A percentile compares a stretch with the other conserved stretches of the same genome.
These are phyloP conservation scores for Penicillium ochrochloron DNA, from an alignment of 495 filamentous ascomycete genomes.

Conservation along the genomic window DNA sequence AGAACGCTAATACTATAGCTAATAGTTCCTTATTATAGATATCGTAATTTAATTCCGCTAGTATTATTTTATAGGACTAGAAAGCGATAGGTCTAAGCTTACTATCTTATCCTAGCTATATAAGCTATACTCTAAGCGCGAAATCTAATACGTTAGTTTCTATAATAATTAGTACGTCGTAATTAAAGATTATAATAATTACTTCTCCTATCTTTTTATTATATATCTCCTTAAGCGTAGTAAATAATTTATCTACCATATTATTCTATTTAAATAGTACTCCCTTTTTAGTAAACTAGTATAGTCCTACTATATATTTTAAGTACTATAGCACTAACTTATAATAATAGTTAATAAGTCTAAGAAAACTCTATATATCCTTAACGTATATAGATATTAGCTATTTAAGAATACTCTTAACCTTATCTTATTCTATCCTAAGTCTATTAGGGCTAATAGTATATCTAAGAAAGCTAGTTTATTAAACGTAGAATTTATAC, in stretches of 20 bases:
- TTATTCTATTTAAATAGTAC: conserved; percentile 4
- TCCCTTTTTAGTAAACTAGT: conserved; percentile 4
- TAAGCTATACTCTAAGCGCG: background rate
- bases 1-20: conserved; percentile 11
- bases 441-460: conserved; percentile 7
- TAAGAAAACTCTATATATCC: background rate
- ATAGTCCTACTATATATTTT: background rate
- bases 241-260: background rate
- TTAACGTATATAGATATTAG: background rate
- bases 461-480: conserved; percentile 6
- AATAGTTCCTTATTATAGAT: conserved; percentile 9
- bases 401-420: background rate
- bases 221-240: conserved; percentile 9
- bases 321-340: background rate
- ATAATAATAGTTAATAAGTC: conserved; percentile 3
- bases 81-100: conserved; percentile 9
- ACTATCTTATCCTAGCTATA: conserved; percentile 1
- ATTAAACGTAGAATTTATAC: conserved; percentile 8
- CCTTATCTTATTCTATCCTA: conserved; percentile 1
- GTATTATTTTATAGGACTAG: conserved; percentile 3
- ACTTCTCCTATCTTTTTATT: background rate
- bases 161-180: conserved; percentile 3
- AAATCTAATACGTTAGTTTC: background rate
- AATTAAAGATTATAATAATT: conserved; percentile 1
- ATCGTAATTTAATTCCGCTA: conserved; percentile 3